Percentiles rank a stretch among this genome's conserved stretches.
phyloP scores from a whole-genome alignment of 352 stramenopile genomes.

The Saprolegnia diclina region DNA sequence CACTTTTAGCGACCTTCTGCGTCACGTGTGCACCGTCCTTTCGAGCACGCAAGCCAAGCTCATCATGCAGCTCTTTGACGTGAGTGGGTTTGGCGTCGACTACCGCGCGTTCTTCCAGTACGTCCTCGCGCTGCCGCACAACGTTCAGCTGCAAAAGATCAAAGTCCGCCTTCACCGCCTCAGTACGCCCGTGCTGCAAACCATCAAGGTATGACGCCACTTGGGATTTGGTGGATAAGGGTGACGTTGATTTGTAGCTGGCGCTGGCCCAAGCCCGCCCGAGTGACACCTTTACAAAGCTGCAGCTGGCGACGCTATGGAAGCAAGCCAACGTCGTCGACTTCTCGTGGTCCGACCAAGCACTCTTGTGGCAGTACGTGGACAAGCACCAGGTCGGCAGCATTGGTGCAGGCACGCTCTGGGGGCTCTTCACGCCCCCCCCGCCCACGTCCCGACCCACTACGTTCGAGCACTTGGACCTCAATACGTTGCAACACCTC shows the following conservation, averaged over 20 bases:
- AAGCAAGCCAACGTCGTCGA: conserved; percentile 26
- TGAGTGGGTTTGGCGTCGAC: conserved; percentile 19
- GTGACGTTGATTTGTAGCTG: background rate
- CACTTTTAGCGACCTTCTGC: background rate
- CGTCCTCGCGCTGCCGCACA: background rate
- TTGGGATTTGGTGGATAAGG: background rate
- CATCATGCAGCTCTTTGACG: conserved; percentile 16
- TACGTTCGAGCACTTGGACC: conserved; percentile 31
- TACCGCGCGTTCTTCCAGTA: conserved; percentile 17
- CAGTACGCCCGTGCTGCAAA: background rate
- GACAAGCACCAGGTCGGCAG: background rate
- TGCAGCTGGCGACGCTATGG: conserved; percentile 23
- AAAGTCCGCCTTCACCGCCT: background rate
- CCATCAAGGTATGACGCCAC: background rate
- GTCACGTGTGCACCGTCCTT: background rate
- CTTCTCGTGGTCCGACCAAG: conserved; percentile 3
- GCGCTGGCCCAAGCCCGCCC: conserved; percentile 1
- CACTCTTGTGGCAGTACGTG: background rate
- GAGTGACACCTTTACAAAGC: conserved; percentile 1
- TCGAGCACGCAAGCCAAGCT: conserved; percentile 5
- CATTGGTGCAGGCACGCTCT: background rate
- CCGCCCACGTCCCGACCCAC: background rate
- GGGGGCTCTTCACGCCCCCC: background rate
- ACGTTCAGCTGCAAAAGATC: conserved; percentile 10
- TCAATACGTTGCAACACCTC: conserved; percentile 42